Conservation (phyloP, 1,284 basidiomycete species). For the Polyporus tsugae region DNA sequence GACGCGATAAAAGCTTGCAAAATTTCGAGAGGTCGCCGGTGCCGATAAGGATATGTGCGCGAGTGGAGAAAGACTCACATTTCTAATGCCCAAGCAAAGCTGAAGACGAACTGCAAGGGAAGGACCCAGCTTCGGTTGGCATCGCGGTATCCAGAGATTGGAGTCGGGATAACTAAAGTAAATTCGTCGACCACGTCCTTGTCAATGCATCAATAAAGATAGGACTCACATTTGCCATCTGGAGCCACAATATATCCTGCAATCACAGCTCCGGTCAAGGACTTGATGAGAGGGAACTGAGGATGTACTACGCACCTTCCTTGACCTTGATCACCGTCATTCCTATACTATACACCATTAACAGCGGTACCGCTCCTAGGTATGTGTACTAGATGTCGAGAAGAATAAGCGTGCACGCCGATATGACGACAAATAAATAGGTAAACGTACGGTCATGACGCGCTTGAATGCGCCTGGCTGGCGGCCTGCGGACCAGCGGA, state of each 20-base stretch:
- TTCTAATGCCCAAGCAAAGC: slow-evolving; percentile 75
- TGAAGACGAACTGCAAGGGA: slow-evolving; percentile 72
- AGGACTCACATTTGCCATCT: slow-evolving; percentile 35
- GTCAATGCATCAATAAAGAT: background rate
- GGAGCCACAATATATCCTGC: slow-evolving; percentile 52
- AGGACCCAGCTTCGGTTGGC: slow-evolving; percentile 60
- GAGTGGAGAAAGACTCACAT: slow-evolving; percentile 53
- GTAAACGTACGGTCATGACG: slow-evolving; percentile 73
- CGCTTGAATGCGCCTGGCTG: slow-evolving; percentile 83
- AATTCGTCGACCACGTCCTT: background rate
- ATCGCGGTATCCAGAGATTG: slow-evolving; percentile 52
- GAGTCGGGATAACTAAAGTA: slow-evolving; percentile 59
- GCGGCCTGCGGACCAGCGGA: slow-evolving; percentile 72
- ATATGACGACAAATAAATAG: background rate
- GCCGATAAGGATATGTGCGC: background rate
- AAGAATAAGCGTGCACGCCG: background rate
- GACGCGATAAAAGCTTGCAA: too few species aligned
- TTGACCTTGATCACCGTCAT: slow-evolving; percentile 71
- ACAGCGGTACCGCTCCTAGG: slow-evolving; percentile 65
- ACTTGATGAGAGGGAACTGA: background rate
- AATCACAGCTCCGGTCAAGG: background rate
- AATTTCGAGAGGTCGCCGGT: background rate
- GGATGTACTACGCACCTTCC: slow-evolving; percentile 58
- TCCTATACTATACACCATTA: slow-evolving; percentile 66
- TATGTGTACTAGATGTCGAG: slow-evolving; percentile 69